Percentiles rank a stretch among this genome's conserved stretches.
phyloP scores from a whole-genome alignment of 2,329 filamentous ascomycete genomes.

The Alternaria solani region DNA sequence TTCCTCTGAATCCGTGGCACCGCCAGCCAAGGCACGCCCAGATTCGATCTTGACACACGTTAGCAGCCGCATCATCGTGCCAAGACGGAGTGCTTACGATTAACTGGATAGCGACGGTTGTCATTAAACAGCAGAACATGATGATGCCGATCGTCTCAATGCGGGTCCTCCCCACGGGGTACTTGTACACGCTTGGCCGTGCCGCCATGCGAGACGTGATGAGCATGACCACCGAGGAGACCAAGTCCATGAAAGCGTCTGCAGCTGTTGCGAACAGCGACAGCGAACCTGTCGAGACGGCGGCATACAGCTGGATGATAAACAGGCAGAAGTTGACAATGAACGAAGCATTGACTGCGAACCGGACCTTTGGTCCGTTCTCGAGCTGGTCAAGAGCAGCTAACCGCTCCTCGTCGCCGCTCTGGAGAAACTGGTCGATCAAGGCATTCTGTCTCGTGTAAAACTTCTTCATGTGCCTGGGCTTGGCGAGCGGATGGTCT shows the following conservation, averaged over 20 bases:
- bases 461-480: constrained; percentile 43
- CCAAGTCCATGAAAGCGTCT: constrained; percentile 71
- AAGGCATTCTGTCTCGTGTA: constrained; percentile 53
- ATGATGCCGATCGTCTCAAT: constrained; percentile 72
- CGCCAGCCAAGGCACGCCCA: constrained; percentile 59
- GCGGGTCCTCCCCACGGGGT: constrained; percentile 68
- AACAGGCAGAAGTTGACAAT: constrained; percentile 59
- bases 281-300: constrained; percentile 66
- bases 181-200: constrained; percentile 68
- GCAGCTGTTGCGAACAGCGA: constrained; percentile 71
- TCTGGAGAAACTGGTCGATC: constrained; percentile 61
- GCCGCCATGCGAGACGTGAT: constrained; percentile 67
- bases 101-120: constrained; percentile 69
- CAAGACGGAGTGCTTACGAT: constrained; percentile 55
- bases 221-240: constrained; percentile 70
- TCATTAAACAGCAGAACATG: constrained; percentile 72
- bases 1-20: constrained; percentile 53
- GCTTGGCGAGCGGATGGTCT: constrained; percentile 16
- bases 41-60: constrained; percentile 61
- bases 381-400: constrained; percentile 61
- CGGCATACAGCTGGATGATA: constrained; percentile 66
- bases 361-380: constrained; percentile 54
- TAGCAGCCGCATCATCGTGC: constrained; percentile 16
- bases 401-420: constrained; percentile 63
- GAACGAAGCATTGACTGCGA: constrained; percentile 51